Evolutionary conservation across 345 rosid genomes (phyloP).

Genomic region (Geranium rotundifolium): DNA sequence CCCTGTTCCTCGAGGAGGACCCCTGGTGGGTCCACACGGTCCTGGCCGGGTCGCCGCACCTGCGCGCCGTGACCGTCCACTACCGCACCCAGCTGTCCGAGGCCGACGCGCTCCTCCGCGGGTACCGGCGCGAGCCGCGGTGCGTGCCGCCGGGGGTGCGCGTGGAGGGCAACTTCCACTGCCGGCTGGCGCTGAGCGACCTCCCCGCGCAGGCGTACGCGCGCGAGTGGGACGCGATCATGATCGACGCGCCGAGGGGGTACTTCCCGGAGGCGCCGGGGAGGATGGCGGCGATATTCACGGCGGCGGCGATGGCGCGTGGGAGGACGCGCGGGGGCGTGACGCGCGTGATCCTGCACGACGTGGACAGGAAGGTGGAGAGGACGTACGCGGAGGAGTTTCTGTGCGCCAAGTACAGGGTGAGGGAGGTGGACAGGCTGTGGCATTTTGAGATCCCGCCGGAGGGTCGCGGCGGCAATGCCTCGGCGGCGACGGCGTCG

Average conservation of each 20-base stretch:
- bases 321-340: conserved; percentile 28
- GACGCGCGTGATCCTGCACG: conserved; percentile 51
- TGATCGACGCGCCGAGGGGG: conserved; percentile 55
- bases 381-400: conserved; percentile 37
- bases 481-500: neutral
- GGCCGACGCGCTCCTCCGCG: conserved; percentile 27
- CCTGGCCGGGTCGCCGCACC: conserved; percentile 16
- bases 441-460: conserved; percentile 46
- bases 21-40: conserved; percentile 26
- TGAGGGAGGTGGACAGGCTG: conserved; percentile 29
- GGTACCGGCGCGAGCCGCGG: conserved; percentile 19
- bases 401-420: conserved; percentile 33
- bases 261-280: conserved; percentile 47
- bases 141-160: conserved; percentile 23
- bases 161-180: conserved; percentile 20
- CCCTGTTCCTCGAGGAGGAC: conserved; percentile 50
- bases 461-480: neutral
- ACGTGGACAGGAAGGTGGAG: conserved; percentile 48
- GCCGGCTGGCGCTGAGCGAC: conserved; percentile 29
- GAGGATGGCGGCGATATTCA: conserved; percentile 47
- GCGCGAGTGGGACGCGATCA: conserved; percentile 47
- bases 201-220: conserved; percentile 41
- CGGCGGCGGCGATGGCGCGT: conserved; percentile 50
- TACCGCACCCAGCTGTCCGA: conserved; percentile 39
- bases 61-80: conserved; percentile 23